phyloP scores from a whole-genome alignment of 106 monocot genomes.

The Acorus gramineus region DNA sequence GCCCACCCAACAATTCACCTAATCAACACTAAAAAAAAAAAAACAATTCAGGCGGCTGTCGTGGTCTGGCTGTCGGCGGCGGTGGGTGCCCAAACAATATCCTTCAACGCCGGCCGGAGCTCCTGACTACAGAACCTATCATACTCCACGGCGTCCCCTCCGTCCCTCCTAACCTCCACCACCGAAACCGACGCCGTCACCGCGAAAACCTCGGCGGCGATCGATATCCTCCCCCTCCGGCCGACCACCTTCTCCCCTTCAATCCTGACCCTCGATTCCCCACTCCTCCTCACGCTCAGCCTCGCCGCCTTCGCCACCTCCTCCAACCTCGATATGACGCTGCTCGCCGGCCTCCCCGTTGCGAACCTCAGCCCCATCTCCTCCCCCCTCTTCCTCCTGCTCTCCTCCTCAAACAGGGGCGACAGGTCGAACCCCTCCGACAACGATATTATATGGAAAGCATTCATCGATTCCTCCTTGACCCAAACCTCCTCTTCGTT shows the following conservation, averaged over 20 bases:
- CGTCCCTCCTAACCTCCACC: slow-evolving; percentile 49
- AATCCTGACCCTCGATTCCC: slow-evolving; percentile 19
- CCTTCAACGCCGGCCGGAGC: slow-evolving; percentile 60
- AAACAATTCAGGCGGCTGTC: too few species aligned
- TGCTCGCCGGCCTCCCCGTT: slow-evolving; percentile 33
- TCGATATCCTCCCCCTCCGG: slow-evolving; percentile 13
- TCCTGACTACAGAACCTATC: slow-evolving; percentile 43
- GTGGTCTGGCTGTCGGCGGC: slow-evolving; percentile 1
- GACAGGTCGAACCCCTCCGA: slow-evolving; percentile 62
- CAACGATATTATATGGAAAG: slow-evolving; percentile 58
- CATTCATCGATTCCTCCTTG: slow-evolving; percentile 42
- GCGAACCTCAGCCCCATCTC: slow-evolving; percentile 30
- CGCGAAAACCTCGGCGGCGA: slow-evolving; percentile 47
- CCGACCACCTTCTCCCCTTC: slow-evolving; percentile 23
- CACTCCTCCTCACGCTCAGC: slow-evolving; percentile 30
- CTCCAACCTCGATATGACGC: slow-evolving; percentile 38
- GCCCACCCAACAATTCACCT: too few species aligned
- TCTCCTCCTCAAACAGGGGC: slow-evolving; percentile 36
- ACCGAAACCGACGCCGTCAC: slow-evolving; percentile 52
- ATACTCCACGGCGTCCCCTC: slow-evolving; percentile 49
- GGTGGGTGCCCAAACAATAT: slow-evolving; percentile 45
- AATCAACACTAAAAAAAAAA: too few species aligned
- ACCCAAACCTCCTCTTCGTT: slow-evolving; percentile 6
- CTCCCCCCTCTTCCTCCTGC: slow-evolving; percentile 10
- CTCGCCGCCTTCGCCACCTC: slow-evolving; percentile 19